phyloP scores from a whole-genome alignment of 192 early-diverging fungal genomes.

The Haplosporangium gracile region DNA sequence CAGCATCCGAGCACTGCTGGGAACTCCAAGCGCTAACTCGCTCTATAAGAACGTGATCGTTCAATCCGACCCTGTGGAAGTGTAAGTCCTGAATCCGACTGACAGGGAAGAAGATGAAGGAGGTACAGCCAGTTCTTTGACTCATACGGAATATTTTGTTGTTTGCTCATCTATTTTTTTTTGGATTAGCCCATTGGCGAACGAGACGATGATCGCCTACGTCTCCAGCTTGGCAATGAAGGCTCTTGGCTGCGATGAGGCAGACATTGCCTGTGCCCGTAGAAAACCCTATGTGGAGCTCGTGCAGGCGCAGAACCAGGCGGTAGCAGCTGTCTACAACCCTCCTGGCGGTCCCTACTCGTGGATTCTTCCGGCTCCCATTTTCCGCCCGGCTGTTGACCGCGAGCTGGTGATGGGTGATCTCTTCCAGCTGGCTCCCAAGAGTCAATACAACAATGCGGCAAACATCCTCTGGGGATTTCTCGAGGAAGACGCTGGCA shows the following conservation, averaged over 20 bases:
- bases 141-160: background rate
- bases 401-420: background rate
- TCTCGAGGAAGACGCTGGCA: background rate
- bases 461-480: slow-evolving; percentile 2
- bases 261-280: background rate
- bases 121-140: background rate
- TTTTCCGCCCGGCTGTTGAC: slow-evolving; percentile 3
- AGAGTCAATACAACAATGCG: background rate
- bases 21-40: background rate
- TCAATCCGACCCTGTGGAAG: background rate
- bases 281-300: background rate
- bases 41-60: slow-evolving; percentile 3
- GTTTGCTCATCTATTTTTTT: background rate
- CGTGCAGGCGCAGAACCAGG: background rate
- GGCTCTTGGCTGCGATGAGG: background rate
- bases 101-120: background rate
- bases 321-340: background rate
- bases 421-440: background rate
- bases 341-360: too few species aligned
- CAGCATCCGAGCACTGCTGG: slow-evolving; percentile 1
- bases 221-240: background rate
- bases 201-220: background rate
- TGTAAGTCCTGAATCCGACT: slow-evolving; percentile 8
- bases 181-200: background rate
- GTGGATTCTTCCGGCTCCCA: background rate